A percentile compares a stretch with the other conserved stretches of the same genome.
phyloP scores from a whole-genome alignment of 768 basidiomycete species.

The Clathrus columnatus region DNA sequence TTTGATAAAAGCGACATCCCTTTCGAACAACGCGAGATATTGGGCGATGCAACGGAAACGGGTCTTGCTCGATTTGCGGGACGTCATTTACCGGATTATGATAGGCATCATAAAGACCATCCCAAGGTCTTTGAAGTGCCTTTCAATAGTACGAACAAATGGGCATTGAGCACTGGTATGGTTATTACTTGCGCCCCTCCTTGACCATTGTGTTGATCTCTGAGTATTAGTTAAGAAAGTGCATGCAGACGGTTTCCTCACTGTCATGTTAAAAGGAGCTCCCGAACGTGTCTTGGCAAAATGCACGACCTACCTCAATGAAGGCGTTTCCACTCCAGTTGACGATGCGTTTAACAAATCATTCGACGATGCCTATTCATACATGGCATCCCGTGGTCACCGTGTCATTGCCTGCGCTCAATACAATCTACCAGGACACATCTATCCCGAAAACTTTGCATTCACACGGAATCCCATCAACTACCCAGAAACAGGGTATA shows the following conservation, averaged over 20 bases:
- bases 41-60: conserved; percentile 73
- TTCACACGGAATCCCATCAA: conserved; percentile 49
- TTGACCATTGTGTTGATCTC: not conserved
- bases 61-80: conserved; percentile 61
- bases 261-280: conserved; percentile 58
- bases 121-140: conserved; percentile 67
- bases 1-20: conserved; percentile 57
- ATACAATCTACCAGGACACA: conserved; percentile 38
- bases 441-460: conserved; percentile 36
- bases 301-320: conserved; percentile 50
- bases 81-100: conserved; percentile 45
- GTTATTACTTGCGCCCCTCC: not conserved
- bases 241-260: conserved; percentile 40
- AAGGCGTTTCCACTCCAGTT: conserved; percentile 39
- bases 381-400: conserved; percentile 71
- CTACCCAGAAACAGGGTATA: conserved; percentile 49
- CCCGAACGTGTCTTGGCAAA: conserved; percentile 61
- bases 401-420: conserved; percentile 70
- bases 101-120: conserved; percentile 38
- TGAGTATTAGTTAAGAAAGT: conserved; percentile 41
- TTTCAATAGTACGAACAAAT: conserved; percentile 68
- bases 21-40: conserved; percentile 50
- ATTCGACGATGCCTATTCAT: conserved; percentile 61
- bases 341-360: conserved; percentile 43
- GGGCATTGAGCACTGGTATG: conserved; percentile 60